Base-by-base conservation (phyloP, 2,329 filamentous ascomycete species). In the Aspergillus ustus region DNA sequence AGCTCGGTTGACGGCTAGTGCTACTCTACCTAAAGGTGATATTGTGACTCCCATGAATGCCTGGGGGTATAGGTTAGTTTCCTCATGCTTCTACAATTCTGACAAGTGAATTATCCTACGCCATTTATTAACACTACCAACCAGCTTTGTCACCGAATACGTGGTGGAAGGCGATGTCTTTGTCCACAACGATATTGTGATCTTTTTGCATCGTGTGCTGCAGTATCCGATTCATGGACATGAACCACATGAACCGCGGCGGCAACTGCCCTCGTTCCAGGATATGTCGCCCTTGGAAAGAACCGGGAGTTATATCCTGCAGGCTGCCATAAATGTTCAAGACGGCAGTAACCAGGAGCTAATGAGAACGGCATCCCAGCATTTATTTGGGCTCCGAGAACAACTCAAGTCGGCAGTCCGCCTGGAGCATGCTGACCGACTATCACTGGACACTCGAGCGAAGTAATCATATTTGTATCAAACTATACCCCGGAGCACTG, bases 391-490 rank as follows among this genome's bases (percentile, higher is more conserved):
- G 1, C 80, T 89, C 65, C 84, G 83, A 67, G 81, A 83, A 59
- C 78, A 80, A 60, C 78, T 89, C 73, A 85, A 83, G 67, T 76
- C 75, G 9, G 83, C 83, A 17, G 82, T 89, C 22, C 83, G 85
- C 55, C 70, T 89, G 66, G 79, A 82, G 51, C 80, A 84, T 50
- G 85, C 84, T 1, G 85, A 89, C 72, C 78, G 87, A 53, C 73
- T 89, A 53, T 78, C 83, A 28, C 74, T 89, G 64, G 86, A 89
- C 70, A 86, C 86, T 3, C 80, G 86, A 59, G 83, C 87, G 44
- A 87, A 83, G 72, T 85, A 80, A 71, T 58, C 48, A 53, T 59
- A 40, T 48, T 43, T 58, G 67, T 57, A 20, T 63, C 66, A 22
- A 65, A 61, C 25, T 65, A 69, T 68, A 67, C 66, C 66, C 66